Base-by-base conservation (phyloP, 495 filamentous ascomycete genomes). In the Cladorrhinum samala region DNA sequence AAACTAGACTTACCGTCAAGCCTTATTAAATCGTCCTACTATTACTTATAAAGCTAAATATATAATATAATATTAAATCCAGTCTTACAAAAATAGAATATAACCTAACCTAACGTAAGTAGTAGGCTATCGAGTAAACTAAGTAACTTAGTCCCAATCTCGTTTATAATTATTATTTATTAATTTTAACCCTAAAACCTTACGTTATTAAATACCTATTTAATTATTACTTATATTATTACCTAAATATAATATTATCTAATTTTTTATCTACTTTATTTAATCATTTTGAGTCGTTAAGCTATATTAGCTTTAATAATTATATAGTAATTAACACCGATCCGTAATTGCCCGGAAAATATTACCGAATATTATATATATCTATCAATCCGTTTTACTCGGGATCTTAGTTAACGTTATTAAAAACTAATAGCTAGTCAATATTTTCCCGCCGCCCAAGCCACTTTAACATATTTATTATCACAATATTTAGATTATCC, bases 311-410 rank as follows among this genome's bases (percentile, higher is more conserved):
- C 16, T 39, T 38, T 30, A 46, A 38, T 36, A 56, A 44, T 2
- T 69, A 65, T 36, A 66, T 72, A 4, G 71, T 75, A 54, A 76
- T 62, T 23, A 76, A 52, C 18, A 74, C 65, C 49, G 64, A 71
- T 20, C 69, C 70, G 48, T 72, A 60, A 55, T 73, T 61, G 43
- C 61, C 58, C 25, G 62, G 63, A 41, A 74, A 62, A 50, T 71
- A 76, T 18, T 53, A 52, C 50, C 54, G 55, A 19, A 72, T 55
- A 60, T 74, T 55, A 44, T 68, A 71, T 13, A 55, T 46, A 49
- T 56, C 54, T 52, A 57, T 58, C 56, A 57, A 55, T 46, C 54
- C 43, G 44, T 56, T 57, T 45, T 61, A 52, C 30, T 65, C 51
- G 37, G 50, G 58, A 18, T 64, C 61, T 45, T 60, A 52, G 56